Evolutionary conservation across 2,329 filamentous ascomycete species (phyloP), one percentile per base, ranked within the genome.

Genomic region (Aspergillus sp.): DNA sequence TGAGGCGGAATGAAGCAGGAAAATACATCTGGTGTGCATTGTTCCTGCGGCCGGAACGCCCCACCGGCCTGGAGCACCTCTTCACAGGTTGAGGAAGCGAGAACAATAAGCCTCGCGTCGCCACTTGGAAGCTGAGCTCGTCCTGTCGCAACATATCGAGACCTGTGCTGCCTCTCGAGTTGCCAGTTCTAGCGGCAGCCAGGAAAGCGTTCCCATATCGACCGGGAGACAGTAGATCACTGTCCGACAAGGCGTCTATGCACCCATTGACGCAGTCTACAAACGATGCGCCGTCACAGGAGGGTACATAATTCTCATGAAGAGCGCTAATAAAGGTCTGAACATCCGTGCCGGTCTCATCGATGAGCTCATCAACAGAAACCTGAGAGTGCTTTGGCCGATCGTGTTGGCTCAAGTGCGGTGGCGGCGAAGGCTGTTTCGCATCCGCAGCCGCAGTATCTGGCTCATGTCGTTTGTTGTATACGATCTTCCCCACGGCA

Each of bases 11-110:
- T 50, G 88, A 91, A 0, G 86, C 86, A 0, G 94, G 94, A 65
- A 94, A 99, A 61, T 92, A 95, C 89, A 99, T 96, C 65, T 89
- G 92, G 74, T 86, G 87, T 0, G 88, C 82, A 64, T 91, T 89
- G 55, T 78, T 69, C 48, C 49, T 64, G 55, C 50, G 65, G 54
- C 61, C 61, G 43, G 57, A 63, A 52, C 54, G 67, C n/a, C 54
- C 60, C 57, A 64, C 75, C 62, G 66, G 71, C 63, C 65, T 75
- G 61, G 64, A 70, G 65, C 62, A 76, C 69, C 78, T 81, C 68
- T 89, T 93, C 9, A 99, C 94, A 0, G 93, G 93, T 61, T 83
- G 83, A 1, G 94, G 94, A 2, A 99, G 80, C 9, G 86, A 87
- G 68, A 96, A 96, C 0, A 97, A 73, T 46, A 97, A 74, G 0